Conservation (phyloP, 1,284 basidiomycete species). For the Meira nashicola region DNA sequence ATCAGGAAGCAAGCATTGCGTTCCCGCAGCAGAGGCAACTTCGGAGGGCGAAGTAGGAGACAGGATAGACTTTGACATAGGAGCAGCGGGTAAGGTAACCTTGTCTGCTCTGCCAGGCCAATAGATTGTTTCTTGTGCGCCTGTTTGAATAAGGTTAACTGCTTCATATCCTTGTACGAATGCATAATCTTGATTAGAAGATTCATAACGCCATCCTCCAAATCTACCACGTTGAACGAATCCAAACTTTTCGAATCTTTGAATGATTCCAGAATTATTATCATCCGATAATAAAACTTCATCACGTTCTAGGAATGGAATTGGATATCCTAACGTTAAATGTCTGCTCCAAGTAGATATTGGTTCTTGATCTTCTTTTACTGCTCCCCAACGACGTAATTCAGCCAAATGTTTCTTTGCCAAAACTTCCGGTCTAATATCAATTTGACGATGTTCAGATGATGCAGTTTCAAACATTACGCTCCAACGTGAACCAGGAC, state of each 20-base stretch:
- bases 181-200: conserved; percentile 11
- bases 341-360: conserved; percentile 2
- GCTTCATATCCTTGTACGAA: conserved; percentile 10
- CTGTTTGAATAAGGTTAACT: conserved; percentile 2
- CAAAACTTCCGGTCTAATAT: not conserved
- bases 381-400: conserved; percentile 3
- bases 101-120: not conserved
- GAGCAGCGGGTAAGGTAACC: not conserved
- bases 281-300: not conserved
- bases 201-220: conserved; percentile 10
- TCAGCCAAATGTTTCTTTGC: not conserved
- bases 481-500: conserved; percentile 1
- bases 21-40: not conserved
- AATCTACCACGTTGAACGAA: conserved; percentile 5
- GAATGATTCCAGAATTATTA: not conserved
- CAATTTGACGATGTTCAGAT: conserved; percentile 2
- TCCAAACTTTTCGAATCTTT: conserved; percentile 1
- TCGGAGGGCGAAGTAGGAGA: not conserved
- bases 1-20: too few relatives aligned
- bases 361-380: conserved; percentile 3
- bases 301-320: conserved; percentile 7
- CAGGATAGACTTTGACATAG: not conserved
- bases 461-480: conserved; percentile 9
- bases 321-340: not conserved
- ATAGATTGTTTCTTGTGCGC: conserved; percentile 1